Base-by-base conservation (phyloP, 306 rosid species). In the Elaeagnus macrophylla region DNA sequence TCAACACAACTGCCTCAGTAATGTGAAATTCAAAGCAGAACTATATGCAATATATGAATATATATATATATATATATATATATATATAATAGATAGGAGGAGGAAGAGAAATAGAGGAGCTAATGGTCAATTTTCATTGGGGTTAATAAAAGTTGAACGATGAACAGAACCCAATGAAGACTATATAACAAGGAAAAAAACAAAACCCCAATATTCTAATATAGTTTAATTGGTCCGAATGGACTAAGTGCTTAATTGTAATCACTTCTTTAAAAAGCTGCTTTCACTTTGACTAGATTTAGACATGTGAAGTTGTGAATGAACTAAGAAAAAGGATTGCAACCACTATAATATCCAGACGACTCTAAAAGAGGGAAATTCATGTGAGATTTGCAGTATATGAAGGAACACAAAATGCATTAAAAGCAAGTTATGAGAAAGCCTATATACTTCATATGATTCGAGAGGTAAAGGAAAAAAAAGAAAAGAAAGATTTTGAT, bases 101-200 rank as follows among this genome's bases (percentile, higher is more conserved):
- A 56, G 64, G 59, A 49, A 39, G 61, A 43, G 42, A 15, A 52
- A 60, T 59, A 70, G 67, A 55, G 41, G 60, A 61, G 53, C 50
- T 60, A 53, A 67, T 72, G 76, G 74, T 76, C 83, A 78, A 49
- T 65, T 37, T 77, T 76, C 67, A 67, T 78, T 69, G 88, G 84
- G 83, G 72, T 59, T 56, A 56, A 53, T 61, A 83, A 79, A 86
- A 66, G 76, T 32, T 37, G 45, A 25, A 72, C 4, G 4, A 3
- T 25, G 32, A 74, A 61, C 81, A 68, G 8, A 41, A 51, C 67
- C 82, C 79, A 53, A 75, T 60, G 71, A 75, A 64, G 68, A 63
- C 60, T 71, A 61, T 16, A 57, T 67, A 72, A 74, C 68, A 79
- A 68, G 57, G 60, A 53, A 56, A 55, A 56, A 7, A 50, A 52